A percentile compares a stretch with the other conserved stretches of the same genome.
These are phyloP conservation scores for Aeschynomene evenia DNA, from an alignment of 306 rosid genomes.

Conservation along the genomic window DNA sequence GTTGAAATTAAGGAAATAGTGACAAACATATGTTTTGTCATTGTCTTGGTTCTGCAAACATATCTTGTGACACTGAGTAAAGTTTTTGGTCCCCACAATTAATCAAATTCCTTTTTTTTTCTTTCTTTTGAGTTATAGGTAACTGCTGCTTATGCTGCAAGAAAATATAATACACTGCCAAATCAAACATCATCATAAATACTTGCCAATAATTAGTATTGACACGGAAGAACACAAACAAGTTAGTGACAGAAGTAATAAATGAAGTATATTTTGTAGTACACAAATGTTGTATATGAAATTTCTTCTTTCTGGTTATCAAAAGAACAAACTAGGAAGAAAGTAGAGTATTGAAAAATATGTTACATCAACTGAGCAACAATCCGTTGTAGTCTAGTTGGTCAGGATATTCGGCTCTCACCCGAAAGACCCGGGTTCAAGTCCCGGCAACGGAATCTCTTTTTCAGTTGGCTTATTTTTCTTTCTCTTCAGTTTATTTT, in stretches of 20 bases:
- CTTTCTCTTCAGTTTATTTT: too few relatives aligned
- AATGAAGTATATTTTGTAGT: not conserved
- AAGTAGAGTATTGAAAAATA: too few relatives aligned
- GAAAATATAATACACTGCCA: not conserved
- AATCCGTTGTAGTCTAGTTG: constrained; percentile 24
- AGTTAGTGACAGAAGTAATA: not conserved
- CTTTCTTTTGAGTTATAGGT: not conserved
- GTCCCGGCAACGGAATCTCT: constrained; percentile 16
- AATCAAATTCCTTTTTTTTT: not conserved
- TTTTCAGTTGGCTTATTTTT: too few relatives aligned
- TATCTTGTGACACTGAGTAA: not conserved
- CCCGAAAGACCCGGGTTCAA: constrained; percentile 23
- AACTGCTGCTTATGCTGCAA: not conserved
- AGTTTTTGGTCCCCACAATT: not conserved
- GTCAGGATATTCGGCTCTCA: constrained; percentile 29
- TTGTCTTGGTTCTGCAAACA: not conserved
- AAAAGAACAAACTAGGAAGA: too few relatives aligned
- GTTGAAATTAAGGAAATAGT: not conserved
- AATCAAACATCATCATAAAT: not conserved
- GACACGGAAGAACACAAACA: not conserved
- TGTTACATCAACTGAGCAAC: too few relatives aligned
- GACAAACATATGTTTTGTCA: not conserved
- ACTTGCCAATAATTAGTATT: not conserved
- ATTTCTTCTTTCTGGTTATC: too few relatives aligned
- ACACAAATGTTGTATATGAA: too few relatives aligned